Conservation (phyloP, 805 yeast species). For the Isabelozyma pseudorhagii region DNA sequence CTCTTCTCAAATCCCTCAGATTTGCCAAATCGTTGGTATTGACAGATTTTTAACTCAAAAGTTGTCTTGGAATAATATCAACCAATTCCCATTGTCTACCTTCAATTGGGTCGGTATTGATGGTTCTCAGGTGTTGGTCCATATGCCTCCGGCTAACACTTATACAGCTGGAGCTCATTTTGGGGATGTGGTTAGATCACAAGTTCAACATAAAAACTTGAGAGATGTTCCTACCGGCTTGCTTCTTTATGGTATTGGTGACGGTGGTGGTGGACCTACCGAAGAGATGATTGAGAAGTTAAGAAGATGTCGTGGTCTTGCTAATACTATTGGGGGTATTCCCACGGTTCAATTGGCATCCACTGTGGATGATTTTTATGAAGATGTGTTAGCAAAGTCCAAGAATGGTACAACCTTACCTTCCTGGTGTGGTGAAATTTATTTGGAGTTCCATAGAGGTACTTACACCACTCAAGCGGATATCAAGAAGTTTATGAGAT, state of each 20-base stretch:
- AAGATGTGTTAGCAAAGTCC: slow-evolving; percentile 58
- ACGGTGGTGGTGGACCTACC: slow-evolving; percentile 98
- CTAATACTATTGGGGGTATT: slow-evolving; percentile 73
- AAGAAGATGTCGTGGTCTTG: slow-evolving; percentile 85
- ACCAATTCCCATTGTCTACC: slow-evolving; percentile 82
- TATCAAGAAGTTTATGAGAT: slow-evolving; percentile 77
- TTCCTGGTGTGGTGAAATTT: slow-evolving; percentile 90
- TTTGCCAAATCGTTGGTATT: slow-evolving; percentile 84
- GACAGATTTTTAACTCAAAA: slow-evolving; percentile 87
- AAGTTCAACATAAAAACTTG: slow-evolving; percentile 77
- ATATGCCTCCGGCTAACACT: slow-evolving; percentile 97
- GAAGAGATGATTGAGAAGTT: slow-evolving; percentile 91
- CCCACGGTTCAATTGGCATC: slow-evolving; percentile 80
- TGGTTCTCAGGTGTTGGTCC: slow-evolving; percentile 89
- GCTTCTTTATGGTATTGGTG: slow-evolving; percentile 88
- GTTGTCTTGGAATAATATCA: slow-evolving; percentile 94
- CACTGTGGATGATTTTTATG: slow-evolving; percentile 78
- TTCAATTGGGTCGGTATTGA: slow-evolving; percentile 96
- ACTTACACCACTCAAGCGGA: slow-evolving; percentile 94
- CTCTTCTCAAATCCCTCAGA: slow-evolving; percentile 91
- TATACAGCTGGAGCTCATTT: slow-evolving; percentile 91
- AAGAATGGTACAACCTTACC: slow-evolving; percentile 68
- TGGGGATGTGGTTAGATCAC: slow-evolving; percentile 85
- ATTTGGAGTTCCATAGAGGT: slow-evolving; percentile 94
- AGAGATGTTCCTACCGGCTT: slow-evolving; percentile 79